Base-by-base conservation (phyloP, 2,329 filamentous ascomycete species). In the Ophiocordyceps camponoti-saundersi region DNA sequence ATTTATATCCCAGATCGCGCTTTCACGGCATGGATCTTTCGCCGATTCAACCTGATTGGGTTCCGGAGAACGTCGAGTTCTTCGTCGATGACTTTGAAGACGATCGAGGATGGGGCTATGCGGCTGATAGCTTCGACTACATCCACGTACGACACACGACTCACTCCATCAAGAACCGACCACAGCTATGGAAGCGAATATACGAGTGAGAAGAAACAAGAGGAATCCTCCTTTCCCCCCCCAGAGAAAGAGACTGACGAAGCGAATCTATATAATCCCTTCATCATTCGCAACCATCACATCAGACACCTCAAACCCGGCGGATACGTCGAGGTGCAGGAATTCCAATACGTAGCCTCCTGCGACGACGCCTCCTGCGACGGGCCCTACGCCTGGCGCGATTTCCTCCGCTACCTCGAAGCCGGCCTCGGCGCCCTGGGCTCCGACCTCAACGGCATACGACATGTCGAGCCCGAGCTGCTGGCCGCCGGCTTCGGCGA, bases 41-140 rank as follows among this genome's bases (percentile, higher is more conserved):
- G 1, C 70, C 70, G 1, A 74, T 73, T 40, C 71, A 74, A 45
- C 70, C 71, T 0, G 66, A 66, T 44, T 70, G 66, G 55, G 68
- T 73, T 0, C 70, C 70, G 2, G 62, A 67, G 46, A 74, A 73
- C 47, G 67, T 70, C n/a, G 61, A 65, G 22, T 73, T 73, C 50
- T 63, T 69, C 22, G 66, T 73, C 39, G 70, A 72, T 54, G 71
- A 74, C 52, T 68, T 73, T 46, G 71, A 74, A 49, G 65, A 68
- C 42, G 64, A 65, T 44, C 68, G 67, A 18, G 70, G 71, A 16
- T 74, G 70, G 71, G 62, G 65, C 3, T 66, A 71, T 47, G 57
- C 62, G 6, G 63, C 67, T 5, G 58, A 67, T n/a, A 74, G 40
- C 62, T 73, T 40, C 57, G 65, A 40, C 64, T 29, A 29, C 26